These are phyloP conservation scores for Athelia sp. DNA, from an alignment of 1,284 basidiomycete species.

Conservation along the genomic window DNA sequence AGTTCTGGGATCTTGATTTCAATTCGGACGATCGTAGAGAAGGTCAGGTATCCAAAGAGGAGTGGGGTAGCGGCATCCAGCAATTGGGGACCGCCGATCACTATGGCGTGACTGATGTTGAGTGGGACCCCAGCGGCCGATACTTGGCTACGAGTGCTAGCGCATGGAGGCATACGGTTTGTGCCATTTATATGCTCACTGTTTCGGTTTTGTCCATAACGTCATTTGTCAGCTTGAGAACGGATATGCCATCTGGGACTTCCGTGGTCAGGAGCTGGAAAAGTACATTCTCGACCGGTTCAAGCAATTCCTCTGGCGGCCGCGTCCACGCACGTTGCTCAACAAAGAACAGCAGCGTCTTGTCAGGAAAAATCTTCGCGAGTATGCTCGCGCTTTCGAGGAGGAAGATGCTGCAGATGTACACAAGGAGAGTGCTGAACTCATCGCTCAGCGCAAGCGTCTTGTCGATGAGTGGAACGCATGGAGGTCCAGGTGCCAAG, in stretches of 20 bases:
- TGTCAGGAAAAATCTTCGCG: slow-evolving; percentile 87
- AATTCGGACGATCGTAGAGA: slow-evolving; percentile 73
- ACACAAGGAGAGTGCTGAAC: slow-evolving; percentile 90
- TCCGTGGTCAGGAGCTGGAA: slow-evolving; percentile 89
- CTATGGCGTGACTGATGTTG: slow-evolving; percentile 96
- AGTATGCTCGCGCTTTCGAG: slow-evolving; percentile 91
- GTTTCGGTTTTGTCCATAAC: slow-evolving; percentile 10
- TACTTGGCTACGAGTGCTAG: slow-evolving; percentile 93
- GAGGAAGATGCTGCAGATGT: slow-evolving; percentile 97
- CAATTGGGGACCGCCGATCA: slow-evolving; percentile 89
- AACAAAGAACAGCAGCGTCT: slow-evolving; percentile 86
- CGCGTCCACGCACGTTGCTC: slow-evolving; percentile 85
- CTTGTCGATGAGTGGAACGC: slow-evolving; percentile 99
- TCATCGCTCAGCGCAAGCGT: slow-evolving; percentile 87
- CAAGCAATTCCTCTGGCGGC: slow-evolving; percentile 99
- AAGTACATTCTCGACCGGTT: slow-evolving; percentile 92
- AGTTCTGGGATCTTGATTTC: slow-evolving; percentile 99
- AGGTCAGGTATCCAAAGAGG: slow-evolving; percentile 54
- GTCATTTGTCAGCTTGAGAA: slow-evolving; percentile 75
- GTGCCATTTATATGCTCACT: slow-evolving; percentile 7
- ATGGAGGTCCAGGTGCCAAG: slow-evolving; percentile 70
- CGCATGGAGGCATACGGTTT: slow-evolving; percentile 86
- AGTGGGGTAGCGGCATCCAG: slow-evolving; percentile 88
- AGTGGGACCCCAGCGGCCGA: slow-evolving; percentile 97
- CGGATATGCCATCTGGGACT: slow-evolving; percentile 97